phyloP scores from a whole-genome alignment of 139 green algal species.

The Ettlia oleoabundans region DNA sequence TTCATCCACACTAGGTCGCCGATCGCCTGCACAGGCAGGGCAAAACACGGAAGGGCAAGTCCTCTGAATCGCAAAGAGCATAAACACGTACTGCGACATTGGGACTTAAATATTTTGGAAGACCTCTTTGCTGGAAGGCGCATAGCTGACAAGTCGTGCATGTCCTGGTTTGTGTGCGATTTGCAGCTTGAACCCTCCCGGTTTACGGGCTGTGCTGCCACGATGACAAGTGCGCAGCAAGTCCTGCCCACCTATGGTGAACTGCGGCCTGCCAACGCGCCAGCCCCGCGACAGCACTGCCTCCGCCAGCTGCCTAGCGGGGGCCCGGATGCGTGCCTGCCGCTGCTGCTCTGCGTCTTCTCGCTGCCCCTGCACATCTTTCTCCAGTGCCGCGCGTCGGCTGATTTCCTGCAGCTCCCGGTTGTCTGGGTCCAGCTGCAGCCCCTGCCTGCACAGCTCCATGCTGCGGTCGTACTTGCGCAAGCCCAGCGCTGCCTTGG shows the following conservation, averaged over 20 bases:
- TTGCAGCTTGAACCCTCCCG: background rate
- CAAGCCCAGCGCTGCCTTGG: slow-evolving; percentile 75
- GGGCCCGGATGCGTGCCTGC: slow-evolving; percentile 29
- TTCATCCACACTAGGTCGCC: slow-evolving; percentile 63
- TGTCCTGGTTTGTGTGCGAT: background rate
- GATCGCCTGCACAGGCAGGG: slow-evolving; percentile 28
- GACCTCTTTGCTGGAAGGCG: too few relatives aligned
- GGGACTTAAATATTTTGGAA: too few relatives aligned
- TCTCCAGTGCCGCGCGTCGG: slow-evolving; percentile 15
- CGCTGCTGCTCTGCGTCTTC: slow-evolving; percentile 26
- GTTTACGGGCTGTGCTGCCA: too few relatives aligned
- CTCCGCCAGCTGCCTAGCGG: slow-evolving; percentile 51
- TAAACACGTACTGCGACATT: too few relatives aligned
- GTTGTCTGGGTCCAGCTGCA: slow-evolving; percentile 63
- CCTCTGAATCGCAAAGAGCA: too few relatives aligned
- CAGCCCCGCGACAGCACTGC: slow-evolving; percentile 49
- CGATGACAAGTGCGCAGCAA: background rate
- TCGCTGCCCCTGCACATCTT: slow-evolving; percentile 19
- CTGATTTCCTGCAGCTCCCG: slow-evolving; percentile 57
- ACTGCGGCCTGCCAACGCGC: slow-evolving; percentile 61
- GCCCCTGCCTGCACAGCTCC: slow-evolving; percentile 59
- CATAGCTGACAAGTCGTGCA: too few relatives aligned
- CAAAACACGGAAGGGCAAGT: too few relatives aligned
- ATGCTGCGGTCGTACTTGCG: slow-evolving; percentile 56
- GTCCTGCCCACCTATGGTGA: slow-evolving; percentile 53